Base-by-base conservation (phyloP, 371 early-diverging fungal species). In the Nosema bombycis region DNA sequence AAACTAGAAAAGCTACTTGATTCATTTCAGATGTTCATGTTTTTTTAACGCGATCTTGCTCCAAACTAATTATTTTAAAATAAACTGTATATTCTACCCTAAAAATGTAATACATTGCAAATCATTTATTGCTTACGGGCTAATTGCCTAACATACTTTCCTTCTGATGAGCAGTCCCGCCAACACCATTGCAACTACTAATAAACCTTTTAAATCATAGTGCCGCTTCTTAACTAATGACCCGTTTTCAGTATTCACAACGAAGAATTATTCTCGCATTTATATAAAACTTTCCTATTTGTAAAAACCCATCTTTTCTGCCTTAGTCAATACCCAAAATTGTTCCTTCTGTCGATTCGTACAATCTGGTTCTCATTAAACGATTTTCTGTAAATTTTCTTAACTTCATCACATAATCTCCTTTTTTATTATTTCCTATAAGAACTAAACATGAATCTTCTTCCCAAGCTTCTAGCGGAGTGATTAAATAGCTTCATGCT, bases 321-420 rank as follows among this genome's bases (percentile, higher is more conserved):
- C 61, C 26, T 38, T 73, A 63, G 21, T 29, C 29, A 61, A 14
- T 29, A 14, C n/a, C 4, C 38, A 15, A 76, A 29, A 58, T 69
- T 76, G 33, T 57, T 15, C 18, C n/a, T 46, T 29, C 70, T 63
- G 0, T 70, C 46, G 2, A 76, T 32, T 62, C 57, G n/a, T 21
- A 70, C 70, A 12, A 2, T 1, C 21, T 70, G 70, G 18, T 29
- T 29, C 24, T 66, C 54, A 2, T 33, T 23, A 70, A 76, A 76
- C 30, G 69, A 6, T 30, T 76, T 56, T 32, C 38, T 3, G 3
- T 61, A 54, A 6, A 6, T 0, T 2, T 54, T 56, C 26, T 76
- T 70, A 70, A 76, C 28, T 37, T 24, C 33, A 32, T 33, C 3
- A 3, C 32, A 76, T 76, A 76, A 15, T 36, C 34, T n/a, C 76